Evolutionary conservation across 2,329 filamentous ascomycete species (phyloP).

Genomic region (Ilyonectria robusta): DNA sequence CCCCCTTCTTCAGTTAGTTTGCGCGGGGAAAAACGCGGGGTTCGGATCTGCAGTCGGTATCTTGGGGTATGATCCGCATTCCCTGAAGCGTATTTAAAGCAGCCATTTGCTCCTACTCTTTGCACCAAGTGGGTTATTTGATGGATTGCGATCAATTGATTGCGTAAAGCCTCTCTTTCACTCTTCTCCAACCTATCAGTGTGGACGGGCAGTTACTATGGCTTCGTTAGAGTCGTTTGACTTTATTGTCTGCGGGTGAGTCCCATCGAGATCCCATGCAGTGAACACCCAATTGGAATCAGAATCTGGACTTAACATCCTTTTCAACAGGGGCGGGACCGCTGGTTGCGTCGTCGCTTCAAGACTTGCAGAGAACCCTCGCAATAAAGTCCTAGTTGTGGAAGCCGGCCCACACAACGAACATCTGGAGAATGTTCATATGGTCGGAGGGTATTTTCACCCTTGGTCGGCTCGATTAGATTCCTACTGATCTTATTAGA

Average conservation of each 20-base stretch:
- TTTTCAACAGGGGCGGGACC: slow-evolving; percentile 51
- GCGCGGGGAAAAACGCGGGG: too few relatives aligned
- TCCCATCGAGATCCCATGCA: background rate
- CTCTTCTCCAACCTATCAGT: too few relatives aligned
- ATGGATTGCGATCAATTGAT: too few relatives aligned
- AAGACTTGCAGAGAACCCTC: slow-evolving; percentile 52
- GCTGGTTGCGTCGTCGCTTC: slow-evolving; percentile 56
- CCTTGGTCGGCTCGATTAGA: slow-evolving; percentile 22
- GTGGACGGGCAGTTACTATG: too few relatives aligned
- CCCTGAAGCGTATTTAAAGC: too few relatives aligned
- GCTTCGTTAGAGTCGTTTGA: slow-evolving; percentile 29
- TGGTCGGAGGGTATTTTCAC: slow-evolving; percentile 60
- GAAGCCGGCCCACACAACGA: slow-evolving; percentile 57
- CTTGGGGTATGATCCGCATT: too few relatives aligned
- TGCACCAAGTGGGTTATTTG: too few relatives aligned
- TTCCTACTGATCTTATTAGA: slow-evolving; percentile 20
- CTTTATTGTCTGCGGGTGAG: slow-evolving; percentile 54
- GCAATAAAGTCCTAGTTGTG: slow-evolving; percentile 51
- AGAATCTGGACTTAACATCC: slow-evolving; percentile 6
- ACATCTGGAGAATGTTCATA: slow-evolving; percentile 63
- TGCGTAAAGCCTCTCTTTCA: too few relatives aligned
- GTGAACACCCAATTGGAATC: background rate
- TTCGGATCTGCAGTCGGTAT: too few relatives aligned
- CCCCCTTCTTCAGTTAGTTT: too few relatives aligned
- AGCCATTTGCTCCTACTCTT: too few relatives aligned